phyloP scores from a whole-genome alignment of 768 basidiomycete species.

The Rhodotorula sphaerocarpa region DNA sequence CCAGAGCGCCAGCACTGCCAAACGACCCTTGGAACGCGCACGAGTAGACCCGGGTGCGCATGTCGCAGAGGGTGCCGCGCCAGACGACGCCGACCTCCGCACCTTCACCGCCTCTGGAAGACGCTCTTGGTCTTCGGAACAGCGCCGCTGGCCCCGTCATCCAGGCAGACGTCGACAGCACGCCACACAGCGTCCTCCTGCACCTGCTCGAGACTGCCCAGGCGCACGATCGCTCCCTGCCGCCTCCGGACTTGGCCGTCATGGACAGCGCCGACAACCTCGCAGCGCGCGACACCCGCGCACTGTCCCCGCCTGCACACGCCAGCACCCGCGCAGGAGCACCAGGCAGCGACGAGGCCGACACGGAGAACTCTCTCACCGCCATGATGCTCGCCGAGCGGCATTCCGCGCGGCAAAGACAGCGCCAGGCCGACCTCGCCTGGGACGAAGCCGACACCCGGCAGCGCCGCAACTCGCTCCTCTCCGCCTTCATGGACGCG shows the following conservation, averaged over 20 bases:
- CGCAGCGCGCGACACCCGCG: not conserved
- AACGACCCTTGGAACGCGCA: too few species aligned
- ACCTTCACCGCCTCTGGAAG: too few species aligned
- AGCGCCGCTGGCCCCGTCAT: not conserved
- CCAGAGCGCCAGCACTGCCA: too few species aligned
- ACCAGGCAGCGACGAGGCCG: not conserved
- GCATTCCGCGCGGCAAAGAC: not conserved
- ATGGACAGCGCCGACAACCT: not conserved
- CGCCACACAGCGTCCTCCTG: not conserved
- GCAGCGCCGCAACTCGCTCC: not conserved
- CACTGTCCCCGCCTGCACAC: not conserved
- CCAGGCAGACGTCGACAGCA: not conserved
- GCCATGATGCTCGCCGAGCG: slow-evolving; percentile 8
- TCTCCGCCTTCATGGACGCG: not conserved
- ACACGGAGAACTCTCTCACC: slow-evolving; percentile 5
- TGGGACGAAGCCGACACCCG: slow-evolving; percentile 24
- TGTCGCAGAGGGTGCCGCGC: too few species aligned
- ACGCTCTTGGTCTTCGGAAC: too few species aligned
- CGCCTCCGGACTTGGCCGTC: too few species aligned
- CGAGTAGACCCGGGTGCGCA: too few species aligned
- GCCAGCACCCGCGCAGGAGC: too few species aligned
- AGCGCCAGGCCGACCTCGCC: slow-evolving; percentile 9
- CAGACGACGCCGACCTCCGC: not conserved
- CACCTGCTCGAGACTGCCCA: not conserved
- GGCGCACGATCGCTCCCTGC: too few species aligned